Percentiles rank a stretch among this genome's conserved stretches.
Evolutionary conservation across 2,329 filamentous ascomycete species (phyloP).

Genomic region (Ascosphaera aggregata): DNA sequence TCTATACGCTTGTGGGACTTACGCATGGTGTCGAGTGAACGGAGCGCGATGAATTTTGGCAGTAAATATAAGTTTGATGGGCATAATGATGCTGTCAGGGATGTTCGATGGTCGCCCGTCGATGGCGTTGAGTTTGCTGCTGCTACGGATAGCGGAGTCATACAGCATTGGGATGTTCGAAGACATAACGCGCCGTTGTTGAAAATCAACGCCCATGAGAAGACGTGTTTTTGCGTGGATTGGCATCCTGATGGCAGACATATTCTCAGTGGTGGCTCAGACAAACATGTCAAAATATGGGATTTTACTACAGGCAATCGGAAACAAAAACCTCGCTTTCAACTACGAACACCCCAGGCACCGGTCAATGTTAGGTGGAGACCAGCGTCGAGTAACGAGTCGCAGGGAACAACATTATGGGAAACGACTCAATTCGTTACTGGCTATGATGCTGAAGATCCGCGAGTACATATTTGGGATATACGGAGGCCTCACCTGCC

Average conservation of each 20-base stretch:
- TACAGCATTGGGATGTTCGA: conserved; percentile 41
- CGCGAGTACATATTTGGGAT: conserved; percentile 40
- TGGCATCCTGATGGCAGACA: conserved; percentile 46
- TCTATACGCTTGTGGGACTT: conserved; percentile 42
- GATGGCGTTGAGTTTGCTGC: conserved; percentile 39
- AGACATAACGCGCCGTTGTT: conserved; percentile 32
- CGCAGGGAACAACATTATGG: conserved; percentile 27
- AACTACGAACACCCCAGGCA: conserved; percentile 36
- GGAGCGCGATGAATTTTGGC: conserved; percentile 27
- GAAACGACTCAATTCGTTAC: conserved; percentile 39
- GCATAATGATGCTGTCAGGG: conserved; percentile 36
- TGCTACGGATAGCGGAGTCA: conserved; percentile 37
- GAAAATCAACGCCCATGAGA: conserved; percentile 37
- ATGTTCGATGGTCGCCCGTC: conserved; percentile 41
- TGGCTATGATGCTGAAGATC: conserved; percentile 36
- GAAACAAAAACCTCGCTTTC: conserved; percentile 33
- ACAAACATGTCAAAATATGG: conserved; percentile 40
- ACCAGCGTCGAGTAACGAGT: conserved; percentile 30
- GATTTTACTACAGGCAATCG: conserved; percentile 33
- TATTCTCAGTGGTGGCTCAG: conserved; percentile 36
- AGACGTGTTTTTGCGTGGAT: conserved; percentile 36
- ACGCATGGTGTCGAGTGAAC: conserved; percentile 25
- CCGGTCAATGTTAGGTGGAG: conserved; percentile 39
- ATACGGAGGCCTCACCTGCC: conserved; percentile 37
- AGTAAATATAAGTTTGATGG: conserved; percentile 32